phyloP scores from a whole-genome alignment of 31 red algal genomes.

The Odonthalia washingtoniensis region DNA sequence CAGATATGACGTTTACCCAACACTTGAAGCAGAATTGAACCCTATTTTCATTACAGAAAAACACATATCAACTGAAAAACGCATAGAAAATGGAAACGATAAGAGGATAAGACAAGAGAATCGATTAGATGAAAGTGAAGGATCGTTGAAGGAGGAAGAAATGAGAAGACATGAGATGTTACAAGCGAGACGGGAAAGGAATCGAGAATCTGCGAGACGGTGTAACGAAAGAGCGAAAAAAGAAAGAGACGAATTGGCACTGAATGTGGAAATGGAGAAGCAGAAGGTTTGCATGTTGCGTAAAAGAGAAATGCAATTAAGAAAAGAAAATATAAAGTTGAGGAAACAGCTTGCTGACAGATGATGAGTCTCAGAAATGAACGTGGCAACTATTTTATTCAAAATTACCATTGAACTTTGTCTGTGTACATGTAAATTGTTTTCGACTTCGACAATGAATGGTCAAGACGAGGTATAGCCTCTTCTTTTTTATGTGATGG shows the following conservation, averaged over 20 bases:
- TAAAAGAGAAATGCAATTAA: too few species aligned
- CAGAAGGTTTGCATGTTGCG: not conserved
- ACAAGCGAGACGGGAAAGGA: not conserved
- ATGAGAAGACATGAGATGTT: not conserved
- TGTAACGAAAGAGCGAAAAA: not conserved
- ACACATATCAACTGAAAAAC: not conserved
- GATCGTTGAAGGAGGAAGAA: too few species aligned
- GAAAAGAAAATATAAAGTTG: too few species aligned
- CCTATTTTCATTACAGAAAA: not conserved
- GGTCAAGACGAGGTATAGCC: too few species aligned
- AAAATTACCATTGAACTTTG: too few species aligned
- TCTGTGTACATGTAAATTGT: too few species aligned
- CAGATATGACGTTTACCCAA: not conserved
- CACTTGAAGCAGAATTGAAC: not conserved
- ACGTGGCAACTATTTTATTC: too few species aligned
- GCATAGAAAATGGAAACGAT: not conserved
- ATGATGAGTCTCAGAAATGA: too few species aligned
- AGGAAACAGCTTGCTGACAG: too few species aligned
- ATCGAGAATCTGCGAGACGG: not conserved
- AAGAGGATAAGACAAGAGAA: not conserved
- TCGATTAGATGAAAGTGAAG: not conserved
- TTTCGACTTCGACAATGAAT: too few species aligned
- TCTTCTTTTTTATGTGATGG: too few species aligned
- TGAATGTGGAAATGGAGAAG: not conserved
- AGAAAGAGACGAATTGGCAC: not conserved